A percentile compares a stretch with the other conserved stretches of the same genome.
These are phyloP conservation scores for Pythium scleroteichum DNA, from an alignment of 352 stramenopile genomes.

Conservation along the genomic window DNA sequence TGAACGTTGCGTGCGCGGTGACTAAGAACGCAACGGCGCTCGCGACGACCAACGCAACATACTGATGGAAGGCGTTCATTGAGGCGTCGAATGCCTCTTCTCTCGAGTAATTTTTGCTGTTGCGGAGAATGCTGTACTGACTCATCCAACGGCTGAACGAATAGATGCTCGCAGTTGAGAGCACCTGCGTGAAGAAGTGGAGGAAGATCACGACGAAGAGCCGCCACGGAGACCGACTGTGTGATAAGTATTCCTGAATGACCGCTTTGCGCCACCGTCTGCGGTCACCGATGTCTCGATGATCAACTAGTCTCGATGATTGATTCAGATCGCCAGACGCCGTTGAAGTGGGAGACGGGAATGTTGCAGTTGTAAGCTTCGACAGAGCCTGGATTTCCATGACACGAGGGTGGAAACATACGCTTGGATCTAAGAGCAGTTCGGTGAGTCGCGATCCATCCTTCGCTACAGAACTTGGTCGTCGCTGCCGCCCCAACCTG, in stretches of 20 bases:
- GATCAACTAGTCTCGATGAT: neutral
- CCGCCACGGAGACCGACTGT: constrained; percentile 29
- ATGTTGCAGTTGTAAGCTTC: neutral
- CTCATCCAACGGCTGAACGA: constrained; percentile 43
- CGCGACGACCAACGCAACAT: constrained; percentile 17
- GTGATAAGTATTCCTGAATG: constrained; percentile 38
- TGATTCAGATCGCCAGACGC: neutral
- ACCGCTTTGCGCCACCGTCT: constrained; percentile 21
- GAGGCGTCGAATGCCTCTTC: constrained; percentile 24
- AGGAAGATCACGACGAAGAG: constrained; percentile 33
- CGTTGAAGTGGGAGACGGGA: neutral
- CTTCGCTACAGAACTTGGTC: neutral
- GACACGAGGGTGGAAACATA: constrained; percentile 27
- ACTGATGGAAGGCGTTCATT: constrained; percentile 22
- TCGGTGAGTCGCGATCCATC: constrained; percentile 4
- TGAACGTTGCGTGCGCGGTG: constrained; percentile 24
- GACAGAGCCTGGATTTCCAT: constrained; percentile 26
- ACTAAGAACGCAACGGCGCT: constrained; percentile 21
- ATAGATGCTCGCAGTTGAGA: constrained; percentile 38
- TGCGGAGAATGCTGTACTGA: constrained; percentile 17
- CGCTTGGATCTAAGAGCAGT: constrained; percentile 23
- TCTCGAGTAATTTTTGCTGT: neutral
- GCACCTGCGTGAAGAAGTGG: constrained; percentile 37
- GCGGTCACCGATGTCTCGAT: constrained; percentile 4
- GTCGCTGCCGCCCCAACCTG: constrained; percentile 13